These are phyloP conservation scores for Acer saccharum DNA, from an alignment of 345 rosid genomes.

Conservation along the genomic window DNA sequence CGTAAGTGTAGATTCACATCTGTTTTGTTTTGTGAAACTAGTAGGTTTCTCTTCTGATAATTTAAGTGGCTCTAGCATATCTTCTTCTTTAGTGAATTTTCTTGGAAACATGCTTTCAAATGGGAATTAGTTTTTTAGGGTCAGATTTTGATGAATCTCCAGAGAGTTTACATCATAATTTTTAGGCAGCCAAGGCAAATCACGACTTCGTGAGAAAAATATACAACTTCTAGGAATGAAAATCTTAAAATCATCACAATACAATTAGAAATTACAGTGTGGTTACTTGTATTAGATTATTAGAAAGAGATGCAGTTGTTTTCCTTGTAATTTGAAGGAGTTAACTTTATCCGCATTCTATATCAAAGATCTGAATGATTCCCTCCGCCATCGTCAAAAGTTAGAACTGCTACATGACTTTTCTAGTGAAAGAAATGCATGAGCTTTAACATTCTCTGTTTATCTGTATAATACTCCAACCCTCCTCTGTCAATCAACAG, in stretches of 20 bases:
- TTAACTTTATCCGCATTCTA: not conserved
- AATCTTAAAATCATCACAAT: not conserved
- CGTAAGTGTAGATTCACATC: conserved; percentile 48
- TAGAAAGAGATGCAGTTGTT: not conserved
- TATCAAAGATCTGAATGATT: not conserved
- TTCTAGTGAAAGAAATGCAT: not conserved
- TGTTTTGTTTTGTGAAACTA: not conserved
- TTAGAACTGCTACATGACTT: not conserved
- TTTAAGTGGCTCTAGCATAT: not conserved
- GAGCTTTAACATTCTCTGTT: not conserved
- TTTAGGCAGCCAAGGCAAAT: not conserved
- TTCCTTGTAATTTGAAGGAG: not conserved
- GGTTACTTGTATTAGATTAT: not conserved
- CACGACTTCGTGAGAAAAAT: not conserved
- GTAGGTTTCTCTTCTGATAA: conserved; percentile 1
- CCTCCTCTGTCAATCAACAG: not conserved
- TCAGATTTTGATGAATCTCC: not conserved
- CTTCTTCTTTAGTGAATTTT: not conserved
- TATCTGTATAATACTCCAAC: not conserved
- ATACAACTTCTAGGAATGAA: not conserved
- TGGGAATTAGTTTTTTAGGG: not conserved
- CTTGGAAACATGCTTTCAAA: not conserved
- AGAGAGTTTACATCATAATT: not conserved
- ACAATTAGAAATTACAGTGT: not conserved
- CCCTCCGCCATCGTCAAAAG: not conserved